Evolutionary conservation across 495 filamentous ascomycete genomes (phyloP).

Genomic region (Chaetomium fimeti): DNA sequence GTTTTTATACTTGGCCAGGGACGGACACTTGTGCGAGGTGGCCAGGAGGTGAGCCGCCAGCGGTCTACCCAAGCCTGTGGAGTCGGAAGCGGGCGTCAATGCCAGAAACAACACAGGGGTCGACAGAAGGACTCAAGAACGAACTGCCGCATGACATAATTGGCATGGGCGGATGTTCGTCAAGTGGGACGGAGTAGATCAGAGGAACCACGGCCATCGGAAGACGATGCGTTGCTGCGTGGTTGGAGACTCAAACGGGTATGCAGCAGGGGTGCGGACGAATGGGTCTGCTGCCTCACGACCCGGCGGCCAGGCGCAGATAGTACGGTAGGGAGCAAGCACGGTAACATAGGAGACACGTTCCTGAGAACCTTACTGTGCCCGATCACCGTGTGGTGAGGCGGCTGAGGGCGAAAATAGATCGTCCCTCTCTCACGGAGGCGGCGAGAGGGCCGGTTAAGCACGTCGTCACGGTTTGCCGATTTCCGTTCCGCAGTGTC

Average conservation of each 20-base stretch:
- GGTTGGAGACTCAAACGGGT: slow-evolving; percentile 20
- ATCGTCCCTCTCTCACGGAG: not conserved
- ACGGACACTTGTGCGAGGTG: slow-evolving; percentile 12
- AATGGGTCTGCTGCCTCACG: slow-evolving; percentile 17
- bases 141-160: slow-evolving; percentile 34
- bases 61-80: slow-evolving; percentile 28
- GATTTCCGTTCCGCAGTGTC: slow-evolving; percentile 12
- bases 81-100: slow-evolving; percentile 24
- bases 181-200: slow-evolving; percentile 18
- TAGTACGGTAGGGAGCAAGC: not conserved
- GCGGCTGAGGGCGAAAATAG: slow-evolving; percentile 5
- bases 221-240: slow-evolving; percentile 21
- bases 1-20: slow-evolving; percentile 26
- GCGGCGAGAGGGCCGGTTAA: not conserved
- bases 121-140: slow-evolving; percentile 11
- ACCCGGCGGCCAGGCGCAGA: slow-evolving; percentile 3
- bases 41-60: slow-evolving; percentile 21
- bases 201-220: slow-evolving; percentile 27
- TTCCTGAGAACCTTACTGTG: not conserved
- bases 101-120: slow-evolving; percentile 17
- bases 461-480: slow-evolving; percentile 12
- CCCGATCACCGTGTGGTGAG: not conserved
- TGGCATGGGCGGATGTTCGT: slow-evolving; percentile 17
- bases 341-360: not conserved
- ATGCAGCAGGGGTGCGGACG: slow-evolving; percentile 28